Base-by-base conservation (phyloP, 164 flowering plant genomes). In the Annona cherimola region DNA sequence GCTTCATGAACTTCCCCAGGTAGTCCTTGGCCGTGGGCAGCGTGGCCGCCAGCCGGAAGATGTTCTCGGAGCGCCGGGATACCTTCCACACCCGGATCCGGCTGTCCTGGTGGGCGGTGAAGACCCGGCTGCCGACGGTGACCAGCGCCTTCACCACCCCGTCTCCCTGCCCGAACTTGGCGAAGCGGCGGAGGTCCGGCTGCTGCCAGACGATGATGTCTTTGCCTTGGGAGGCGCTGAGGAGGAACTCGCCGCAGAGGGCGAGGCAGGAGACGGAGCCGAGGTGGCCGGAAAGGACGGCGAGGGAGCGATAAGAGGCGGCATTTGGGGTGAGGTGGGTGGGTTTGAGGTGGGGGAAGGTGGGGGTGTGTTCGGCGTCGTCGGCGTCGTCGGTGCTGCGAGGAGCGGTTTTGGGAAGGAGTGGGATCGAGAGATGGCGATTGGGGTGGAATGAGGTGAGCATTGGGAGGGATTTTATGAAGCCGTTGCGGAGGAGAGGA, bases 191-290 rank as follows among this genome's bases (percentile, higher is more conserved):
- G 12, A 95, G 74, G 79, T 95, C 98, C 12, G 99, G 99, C 79
- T 95, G 97, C 67, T 95, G 99, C 98, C 99, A 93, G 4, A 93
- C 99, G 19, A 91, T 90, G 8, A 95, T 95, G 64, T 95, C 99
- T 64, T 87, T 91, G 3, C 94, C 94, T 45, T 91, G 96, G 1
- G 99, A 95, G 2, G 94, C 99, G 55, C 98, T 95, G 63, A 95
- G 78, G 6, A 95, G 77, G 80, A 92, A 95, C 42, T 95, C 99
- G 3, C 99, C 99, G 55, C 98, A 95, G 8, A 94, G 77, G 62
- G 98, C 91, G 73, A 94, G 67, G 80, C 88, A 92, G 8, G 98
- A 89, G 70, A 94, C 88, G 0, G 97, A 85, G 0, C 93, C 98
- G 0, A 86, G 62, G 60, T 95, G 99, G 63, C 93, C 98, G 0